These are phyloP conservation scores for Pseudevernia furfuracea DNA, from an alignment of 495 filamentous ascomycete species.

Conservation along the genomic window DNA sequence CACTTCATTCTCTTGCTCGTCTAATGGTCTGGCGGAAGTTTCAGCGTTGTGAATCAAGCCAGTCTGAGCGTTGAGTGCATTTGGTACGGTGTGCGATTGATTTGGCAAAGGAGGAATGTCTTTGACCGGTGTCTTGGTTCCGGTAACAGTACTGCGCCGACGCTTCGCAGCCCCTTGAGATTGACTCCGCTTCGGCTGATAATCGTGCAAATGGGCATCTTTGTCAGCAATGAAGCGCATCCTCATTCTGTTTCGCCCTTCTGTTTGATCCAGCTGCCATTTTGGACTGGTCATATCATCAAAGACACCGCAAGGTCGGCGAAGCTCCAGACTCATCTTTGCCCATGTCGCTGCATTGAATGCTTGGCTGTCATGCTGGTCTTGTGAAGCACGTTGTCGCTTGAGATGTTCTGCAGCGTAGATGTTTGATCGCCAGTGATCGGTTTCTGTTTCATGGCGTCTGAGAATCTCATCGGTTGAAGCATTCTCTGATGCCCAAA, in stretches of 20 bases:
- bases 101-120: constrained; percentile 16
- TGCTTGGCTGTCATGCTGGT: constrained; percentile 77
- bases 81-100: constrained; percentile 1
- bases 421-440: constrained; percentile 89
- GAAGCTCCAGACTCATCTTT: constrained; percentile 64
- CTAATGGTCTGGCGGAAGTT: background rate
- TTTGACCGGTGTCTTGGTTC: constrained; percentile 9
- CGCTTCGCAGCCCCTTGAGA: constrained; percentile 37
- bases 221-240: constrained; percentile 74
- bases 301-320: constrained; percentile 70
- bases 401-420: constrained; percentile 87
- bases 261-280: constrained; percentile 91
- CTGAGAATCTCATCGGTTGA: constrained; percentile 61
- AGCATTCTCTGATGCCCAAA: constrained; percentile 63
- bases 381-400: constrained; percentile 77
- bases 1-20: constrained; percentile 9
- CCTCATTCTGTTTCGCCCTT: constrained; percentile 92
- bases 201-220: constrained; percentile 58
- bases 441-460: constrained; percentile 73
- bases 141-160: constrained; percentile 14
- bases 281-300: constrained; percentile 56
- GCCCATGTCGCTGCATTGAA: constrained; percentile 67
- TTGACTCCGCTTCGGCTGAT: constrained; percentile 75
- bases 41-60: background rate
- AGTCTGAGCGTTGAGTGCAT: background rate